Conservation (phyloP, 2,329 filamentous ascomycete species). For the Fusarium euwallaceae region DNA sequence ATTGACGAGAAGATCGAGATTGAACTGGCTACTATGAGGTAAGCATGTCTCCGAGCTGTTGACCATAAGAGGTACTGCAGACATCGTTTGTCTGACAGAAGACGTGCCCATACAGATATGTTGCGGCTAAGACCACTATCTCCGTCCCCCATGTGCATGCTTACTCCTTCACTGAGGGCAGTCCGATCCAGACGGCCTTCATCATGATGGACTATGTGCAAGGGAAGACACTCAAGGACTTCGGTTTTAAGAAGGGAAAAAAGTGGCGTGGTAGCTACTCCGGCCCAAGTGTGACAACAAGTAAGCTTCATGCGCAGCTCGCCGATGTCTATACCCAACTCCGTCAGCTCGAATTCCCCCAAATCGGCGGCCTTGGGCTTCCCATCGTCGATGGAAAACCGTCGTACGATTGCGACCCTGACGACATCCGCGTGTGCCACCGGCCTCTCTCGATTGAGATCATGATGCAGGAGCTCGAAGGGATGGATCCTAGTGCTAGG, state of each 20-base stretch:
- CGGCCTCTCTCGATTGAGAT: conserved; percentile 3
- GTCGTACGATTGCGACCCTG: background rate
- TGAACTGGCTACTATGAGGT: conserved; percentile 10
- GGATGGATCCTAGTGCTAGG: background rate
- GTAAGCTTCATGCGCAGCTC: background rate
- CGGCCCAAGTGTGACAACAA: background rate
- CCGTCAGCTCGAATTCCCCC: conserved; percentile 6
- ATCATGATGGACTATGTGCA: conserved; percentile 11
- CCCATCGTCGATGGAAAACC: background rate
- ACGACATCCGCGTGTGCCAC: conserved; percentile 1
- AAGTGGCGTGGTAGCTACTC: background rate
- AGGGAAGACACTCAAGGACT: background rate
- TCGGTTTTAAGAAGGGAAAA: background rate
- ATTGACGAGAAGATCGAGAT: background rate
- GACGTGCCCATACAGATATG: background rate
- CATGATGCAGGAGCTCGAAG: background rate
- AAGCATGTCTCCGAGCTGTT: background rate
- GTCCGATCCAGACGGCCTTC: background rate
- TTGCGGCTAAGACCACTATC: conserved; percentile 5
- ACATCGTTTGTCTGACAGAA: background rate
- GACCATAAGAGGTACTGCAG: too few relatives aligned
- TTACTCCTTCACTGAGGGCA: background rate
- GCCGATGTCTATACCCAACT: conserved; percentile 7
- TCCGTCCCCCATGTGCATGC: conserved; percentile 3
- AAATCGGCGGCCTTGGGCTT: conserved; percentile 1